Conservation (phyloP, 2,329 filamentous ascomycete genomes). For the Diaporthe batatas region DNA sequence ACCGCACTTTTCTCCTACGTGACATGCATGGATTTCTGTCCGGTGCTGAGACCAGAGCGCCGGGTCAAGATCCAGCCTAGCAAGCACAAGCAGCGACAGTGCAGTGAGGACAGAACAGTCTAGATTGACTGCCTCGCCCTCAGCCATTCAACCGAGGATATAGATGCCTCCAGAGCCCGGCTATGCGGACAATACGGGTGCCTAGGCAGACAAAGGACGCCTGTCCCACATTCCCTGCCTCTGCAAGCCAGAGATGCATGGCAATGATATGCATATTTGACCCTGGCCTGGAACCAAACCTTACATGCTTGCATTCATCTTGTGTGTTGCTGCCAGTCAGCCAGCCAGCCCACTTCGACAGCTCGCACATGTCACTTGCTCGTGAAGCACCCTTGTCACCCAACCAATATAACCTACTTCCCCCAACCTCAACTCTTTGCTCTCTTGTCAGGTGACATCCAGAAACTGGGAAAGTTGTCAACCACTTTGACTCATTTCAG, state of each 20-base stretch:
- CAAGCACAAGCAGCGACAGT: background rate
- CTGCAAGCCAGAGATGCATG: constrained; percentile 17
- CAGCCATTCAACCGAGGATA: constrained; percentile 13
- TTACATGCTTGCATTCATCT: constrained; percentile 9
- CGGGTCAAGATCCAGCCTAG: constrained; percentile 20
- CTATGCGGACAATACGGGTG: background rate
- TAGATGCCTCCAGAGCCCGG: background rate
- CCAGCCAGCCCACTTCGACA: background rate
- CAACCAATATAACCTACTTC: background rate
- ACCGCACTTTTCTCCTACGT: background rate
- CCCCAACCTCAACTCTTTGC: background rate
- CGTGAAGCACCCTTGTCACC: background rate
- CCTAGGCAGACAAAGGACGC: background rate
- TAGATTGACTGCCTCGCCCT: background rate
- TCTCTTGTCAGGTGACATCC: background rate
- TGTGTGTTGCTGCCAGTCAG: background rate
- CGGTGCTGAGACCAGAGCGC: background rate
- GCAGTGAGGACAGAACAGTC: background rate
- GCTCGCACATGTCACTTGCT: constrained; percentile 18
- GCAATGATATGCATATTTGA: constrained; percentile 26
- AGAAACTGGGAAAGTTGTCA: background rate
- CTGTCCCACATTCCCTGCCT: background rate
- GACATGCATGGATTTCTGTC: constrained; percentile 7
- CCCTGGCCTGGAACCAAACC: constrained; percentile 12
- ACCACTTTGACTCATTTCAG: background rate